These are phyloP conservation scores for Petunia axillaris DNA, from an alignment of 257 asterid species.

Conservation along the genomic window DNA sequence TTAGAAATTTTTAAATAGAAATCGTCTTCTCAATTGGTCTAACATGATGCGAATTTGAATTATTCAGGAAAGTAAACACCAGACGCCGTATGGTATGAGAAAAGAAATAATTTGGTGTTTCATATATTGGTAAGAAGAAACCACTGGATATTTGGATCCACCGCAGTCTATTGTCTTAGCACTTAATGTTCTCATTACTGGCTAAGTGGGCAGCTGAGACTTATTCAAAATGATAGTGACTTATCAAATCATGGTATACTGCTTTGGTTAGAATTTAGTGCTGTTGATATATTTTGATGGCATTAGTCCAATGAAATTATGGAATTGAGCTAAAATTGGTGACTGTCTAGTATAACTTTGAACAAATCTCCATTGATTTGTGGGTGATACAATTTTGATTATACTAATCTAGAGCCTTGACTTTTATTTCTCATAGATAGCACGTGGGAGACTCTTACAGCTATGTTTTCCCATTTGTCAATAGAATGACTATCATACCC, in stretches of 20 bases:
- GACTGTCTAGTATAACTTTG: neutral
- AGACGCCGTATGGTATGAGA: too few species aligned
- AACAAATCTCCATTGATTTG: neutral
- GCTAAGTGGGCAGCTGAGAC: neutral
- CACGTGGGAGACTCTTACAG: constrained; percentile 16
- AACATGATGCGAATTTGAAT: too few species aligned
- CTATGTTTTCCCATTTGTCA: neutral
- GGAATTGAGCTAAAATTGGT: neutral
- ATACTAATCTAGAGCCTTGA: neutral
- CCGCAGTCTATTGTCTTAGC: neutral
- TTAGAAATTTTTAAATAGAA: too few species aligned
- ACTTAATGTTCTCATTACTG: neutral
- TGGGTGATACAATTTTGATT: neutral
- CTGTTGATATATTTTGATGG: neutral
- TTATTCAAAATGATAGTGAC: neutral
- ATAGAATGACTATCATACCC: constrained; percentile 10
- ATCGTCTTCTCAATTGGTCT: too few species aligned
- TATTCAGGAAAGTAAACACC: too few species aligned
- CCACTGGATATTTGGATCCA: neutral
- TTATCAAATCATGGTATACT: neutral
- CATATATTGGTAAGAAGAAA: neutral
- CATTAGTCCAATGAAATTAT: neutral
- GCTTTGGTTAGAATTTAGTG: neutral
- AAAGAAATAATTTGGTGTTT: neutral
- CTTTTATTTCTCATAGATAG: neutral